Base-by-base conservation (phyloP, 768 basidiomycete genomes). In the Mycena albidolilacea region DNA sequence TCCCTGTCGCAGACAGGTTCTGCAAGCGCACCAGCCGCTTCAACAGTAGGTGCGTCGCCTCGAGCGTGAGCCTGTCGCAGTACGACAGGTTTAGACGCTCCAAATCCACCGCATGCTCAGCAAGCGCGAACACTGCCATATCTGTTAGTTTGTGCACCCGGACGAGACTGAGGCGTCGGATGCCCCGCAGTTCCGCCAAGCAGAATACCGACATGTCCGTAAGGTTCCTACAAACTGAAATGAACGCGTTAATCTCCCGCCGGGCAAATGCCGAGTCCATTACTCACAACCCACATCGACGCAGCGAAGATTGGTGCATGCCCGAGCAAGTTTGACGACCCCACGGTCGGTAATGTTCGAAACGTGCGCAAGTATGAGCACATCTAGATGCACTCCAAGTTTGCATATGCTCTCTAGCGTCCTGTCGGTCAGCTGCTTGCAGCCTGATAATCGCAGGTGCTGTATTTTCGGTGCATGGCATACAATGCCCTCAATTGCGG, bases 181-280 rank as follows among this genome's bases (percentile, higher is more conserved):
- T 87, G 37, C 88, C 87, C 30, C 87, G 85, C 60, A 97, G 85
- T 19, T 86, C 85, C 9, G 93, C 92, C 57, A 98, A 82, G 84
- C 96, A 96, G 78, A 93, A 89, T 30, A 97, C 90, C 59, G 92
- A 89, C 86, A 94, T 87, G 81, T 98, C 96, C 71, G 95, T 97
- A 69, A 98, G 83, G 70, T 90, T 88, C 38, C 91, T 87, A 83
- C 96, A 97, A 83, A 93, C 94, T 95, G 73, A 59, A 77, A 55
- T 50, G 55, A 21, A 50, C 43, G 39, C 37, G 44, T 73, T 70
- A 69, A 73, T 69, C 68, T 73, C 64, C 64, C 68, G 30, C 9
- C 59, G 35, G 69, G 44, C 21, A 41, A 39, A 38, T 55, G 38
- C 23, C 19, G 39, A 39, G 19, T 21, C n/a, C 8, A 64, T 64